Conservation (phyloP, 345 rosid species). For the Salix purpurea region DNA sequence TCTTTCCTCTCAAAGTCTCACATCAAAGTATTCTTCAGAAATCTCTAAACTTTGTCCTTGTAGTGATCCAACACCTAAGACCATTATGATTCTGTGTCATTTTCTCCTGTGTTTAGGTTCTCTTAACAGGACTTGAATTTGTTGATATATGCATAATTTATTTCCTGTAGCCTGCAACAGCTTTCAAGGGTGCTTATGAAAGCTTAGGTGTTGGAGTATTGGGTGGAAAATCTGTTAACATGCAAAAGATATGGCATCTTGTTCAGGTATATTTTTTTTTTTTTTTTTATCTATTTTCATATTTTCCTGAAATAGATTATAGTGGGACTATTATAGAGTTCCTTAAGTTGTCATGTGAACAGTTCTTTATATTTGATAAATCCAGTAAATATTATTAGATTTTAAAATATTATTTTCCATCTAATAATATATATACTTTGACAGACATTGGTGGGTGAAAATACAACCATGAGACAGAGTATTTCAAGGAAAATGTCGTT, state of each 20-base stretch:
- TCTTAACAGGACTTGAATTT: not conserved
- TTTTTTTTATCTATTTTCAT: constrained; percentile 2
- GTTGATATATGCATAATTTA: not conserved
- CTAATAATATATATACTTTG: constrained; percentile 11
- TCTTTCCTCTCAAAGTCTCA: not conserved
- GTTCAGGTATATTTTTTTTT: constrained; percentile 45
- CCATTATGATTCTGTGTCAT: not conserved
- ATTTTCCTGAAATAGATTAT: not conserved
- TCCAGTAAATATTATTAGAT: not conserved
- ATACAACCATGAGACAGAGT: constrained; percentile 42
- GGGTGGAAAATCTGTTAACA: constrained; percentile 80
- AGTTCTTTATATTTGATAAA: not conserved
- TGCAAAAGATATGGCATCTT: constrained; percentile 99
- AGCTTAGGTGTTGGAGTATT: constrained; percentile 63
- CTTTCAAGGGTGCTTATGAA: constrained; percentile 80
- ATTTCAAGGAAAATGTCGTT: constrained; percentile 75
- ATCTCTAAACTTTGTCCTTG: not conserved
- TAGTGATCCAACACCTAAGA: no score
- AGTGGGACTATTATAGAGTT: not conserved
- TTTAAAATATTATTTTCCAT: constrained; percentile 19
- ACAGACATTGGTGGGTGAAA: constrained; percentile 81
- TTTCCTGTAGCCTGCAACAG: constrained; percentile 59
- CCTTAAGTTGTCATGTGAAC: not conserved
- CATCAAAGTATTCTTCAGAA: not conserved
- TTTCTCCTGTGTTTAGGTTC: not conserved